Evolutionary conservation across 768 basidiomycete species (phyloP), one percentile per base, ranked within the genome.

Genomic region (Coprinopsis cinerea): DNA sequence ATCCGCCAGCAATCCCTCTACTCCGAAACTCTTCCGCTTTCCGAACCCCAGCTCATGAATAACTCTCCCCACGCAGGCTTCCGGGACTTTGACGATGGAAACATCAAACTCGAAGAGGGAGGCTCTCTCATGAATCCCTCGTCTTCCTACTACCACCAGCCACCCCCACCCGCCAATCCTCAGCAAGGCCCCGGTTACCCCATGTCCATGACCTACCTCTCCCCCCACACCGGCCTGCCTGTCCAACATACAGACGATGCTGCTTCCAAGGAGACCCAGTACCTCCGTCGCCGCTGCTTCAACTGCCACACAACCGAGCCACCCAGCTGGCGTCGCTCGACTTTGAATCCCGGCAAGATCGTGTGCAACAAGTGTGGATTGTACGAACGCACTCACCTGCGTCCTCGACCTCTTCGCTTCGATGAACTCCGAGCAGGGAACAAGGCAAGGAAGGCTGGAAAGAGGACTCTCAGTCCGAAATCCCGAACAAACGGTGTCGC

Each of bases 351-450:
- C 0, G 90, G 90, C 55, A 92, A 92, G 68, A 92, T 92, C 60
- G 90, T 92, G 39, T 92, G 90, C 77, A 92, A 92, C 77, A 92
- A 92, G 72, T 92, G 90, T 56, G 90, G 90, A 9, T 76, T 92
- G 32, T 92, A 92, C 60, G 90, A 92, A 66, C 87, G 90, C 61
- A 92, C 90, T 11, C 90, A 92, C 57, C 67, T 92, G 48, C 79
- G 90, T 20, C 81, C 89, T 3, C 77, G 90, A 11, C 90, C 90
- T 6, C 74, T 91, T 15, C 83, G 89, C 47, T 92, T 92, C 54
- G 90, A 92, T 64, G 90, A 92, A 65, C 77, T 92, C 35, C 81
- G 89, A 4, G 84, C 88, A 0, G 88, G 89, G n/a, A 84, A 83
- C 67, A 91, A 91, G 68, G 81, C 85, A 11, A 77, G 89, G 53